Evolutionary conservation across 208 protist genomes (phyloP).

Genomic region (Balamuthia mandrillaris): DNA sequence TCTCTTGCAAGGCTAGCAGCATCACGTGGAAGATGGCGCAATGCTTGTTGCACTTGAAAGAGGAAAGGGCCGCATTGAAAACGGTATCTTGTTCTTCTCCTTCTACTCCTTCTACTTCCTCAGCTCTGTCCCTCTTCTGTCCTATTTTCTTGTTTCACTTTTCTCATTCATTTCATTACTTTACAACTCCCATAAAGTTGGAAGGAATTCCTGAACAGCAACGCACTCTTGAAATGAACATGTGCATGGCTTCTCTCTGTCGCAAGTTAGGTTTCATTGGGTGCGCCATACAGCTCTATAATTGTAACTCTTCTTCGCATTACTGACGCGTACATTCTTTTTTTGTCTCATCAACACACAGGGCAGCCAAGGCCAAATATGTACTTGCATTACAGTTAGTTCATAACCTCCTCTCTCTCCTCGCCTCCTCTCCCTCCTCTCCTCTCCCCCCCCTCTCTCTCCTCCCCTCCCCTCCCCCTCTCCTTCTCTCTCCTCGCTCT

Average conservation of each 20-base stretch:
- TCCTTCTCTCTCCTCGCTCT: too few relatives aligned
- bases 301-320: neutral
- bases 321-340: neutral
- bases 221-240: neutral
- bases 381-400: too few relatives aligned
- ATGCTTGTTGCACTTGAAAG: neutral
- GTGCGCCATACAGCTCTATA: neutral
- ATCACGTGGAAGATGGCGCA: slow-evolving; percentile 26
- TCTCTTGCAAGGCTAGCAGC: neutral
- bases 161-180: neutral
- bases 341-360: neutral
- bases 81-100: too few relatives aligned
- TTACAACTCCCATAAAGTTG: neutral
- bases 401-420: too few relatives aligned
- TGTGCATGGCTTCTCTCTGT: neutral
- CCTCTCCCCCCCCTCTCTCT: too few relatives aligned
- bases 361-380: neutral
- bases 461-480: too few relatives aligned
- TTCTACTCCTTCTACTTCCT: too few relatives aligned
- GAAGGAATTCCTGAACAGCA: neutral
- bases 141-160: neutral
- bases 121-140: too few relatives aligned
- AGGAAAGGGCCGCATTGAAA: neutral
- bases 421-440: too few relatives aligned
- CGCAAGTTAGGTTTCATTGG: neutral